These are phyloP conservation scores for Backusella westeae DNA, from an alignment of 192 early-diverging fungal genomes.

Conservation along the genomic window DNA sequence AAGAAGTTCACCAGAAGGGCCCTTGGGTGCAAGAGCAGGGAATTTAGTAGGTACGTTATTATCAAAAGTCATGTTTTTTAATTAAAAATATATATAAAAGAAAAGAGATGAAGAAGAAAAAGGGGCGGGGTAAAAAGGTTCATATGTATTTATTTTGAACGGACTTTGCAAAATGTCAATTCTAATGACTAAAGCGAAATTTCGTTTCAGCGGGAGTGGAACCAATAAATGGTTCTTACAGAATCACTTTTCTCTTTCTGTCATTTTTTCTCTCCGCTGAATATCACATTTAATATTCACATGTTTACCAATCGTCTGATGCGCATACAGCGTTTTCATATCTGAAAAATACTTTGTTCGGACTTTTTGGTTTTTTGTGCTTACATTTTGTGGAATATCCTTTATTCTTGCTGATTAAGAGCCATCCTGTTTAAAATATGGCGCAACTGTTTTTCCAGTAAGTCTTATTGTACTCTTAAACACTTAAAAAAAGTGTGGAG, in stretches of 20 bases:
- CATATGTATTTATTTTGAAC: not conserved
- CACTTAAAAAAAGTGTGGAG: not conserved
- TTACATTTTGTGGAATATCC: not conserved
- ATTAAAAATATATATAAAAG: not conserved
- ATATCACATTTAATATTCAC: constrained; percentile 9
- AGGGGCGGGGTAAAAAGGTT: not conserved
- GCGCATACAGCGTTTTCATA: not conserved
- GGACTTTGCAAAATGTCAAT: not conserved
- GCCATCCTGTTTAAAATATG: not conserved
- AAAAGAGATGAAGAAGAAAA: not conserved
- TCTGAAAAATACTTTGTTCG: not conserved
- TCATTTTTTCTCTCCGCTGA: not conserved
- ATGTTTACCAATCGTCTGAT: constrained; percentile 2
- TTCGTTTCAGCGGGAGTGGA: not conserved
- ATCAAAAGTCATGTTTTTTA: not conserved
- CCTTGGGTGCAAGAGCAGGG: constrained; percentile 45
- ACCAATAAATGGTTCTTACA: not conserved
- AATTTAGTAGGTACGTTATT: constrained; percentile 38
- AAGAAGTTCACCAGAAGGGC: constrained; percentile 47
- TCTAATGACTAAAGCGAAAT: constrained; percentile 8
- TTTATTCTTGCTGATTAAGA: constrained; percentile 7
- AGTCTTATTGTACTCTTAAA: not conserved
- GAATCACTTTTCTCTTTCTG: not conserved
- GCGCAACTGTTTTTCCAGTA: not conserved
- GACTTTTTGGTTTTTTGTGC: not conserved